phyloP scores from a whole-genome alignment of 345 rosid genomes.

The Euphorbia tirucalli region DNA sequence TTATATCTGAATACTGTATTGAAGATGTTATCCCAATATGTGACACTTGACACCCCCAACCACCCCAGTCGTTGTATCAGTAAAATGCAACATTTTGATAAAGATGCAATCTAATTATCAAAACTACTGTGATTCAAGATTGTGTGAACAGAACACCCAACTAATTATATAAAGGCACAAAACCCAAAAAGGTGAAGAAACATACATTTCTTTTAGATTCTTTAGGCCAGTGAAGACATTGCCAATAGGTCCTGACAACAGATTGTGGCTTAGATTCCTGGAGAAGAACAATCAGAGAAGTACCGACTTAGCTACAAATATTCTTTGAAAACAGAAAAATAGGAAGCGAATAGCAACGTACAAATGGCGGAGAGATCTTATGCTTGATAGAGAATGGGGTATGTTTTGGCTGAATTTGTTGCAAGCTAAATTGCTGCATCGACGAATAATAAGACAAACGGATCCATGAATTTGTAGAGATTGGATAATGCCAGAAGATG shows the following conservation, averaged over 20 bases:
- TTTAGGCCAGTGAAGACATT: slow-evolving; percentile 67
- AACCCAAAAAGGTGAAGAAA: slow-evolving; percentile 12
- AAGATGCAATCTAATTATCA: not conserved
- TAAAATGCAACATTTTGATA: slow-evolving; percentile 2
- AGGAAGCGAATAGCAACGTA: slow-evolving; percentile 32
- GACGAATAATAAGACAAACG: not conserved
- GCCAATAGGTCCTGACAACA: slow-evolving; percentile 77
- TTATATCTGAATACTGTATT: not conserved
- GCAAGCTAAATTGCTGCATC: slow-evolving; percentile 68
- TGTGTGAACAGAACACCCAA: not conserved
- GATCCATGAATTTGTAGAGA: not conserved
- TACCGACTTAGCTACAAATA: slow-evolving; percentile 1
- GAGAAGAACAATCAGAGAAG: slow-evolving; percentile 12
- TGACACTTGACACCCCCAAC: not conserved
- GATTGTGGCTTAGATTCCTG: slow-evolving; percentile 90
- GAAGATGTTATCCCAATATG: not conserved
- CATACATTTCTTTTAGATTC: slow-evolving; percentile 73
- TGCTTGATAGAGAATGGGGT: slow-evolving; percentile 60
- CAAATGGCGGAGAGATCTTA: slow-evolving; percentile 64
- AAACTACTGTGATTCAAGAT: not conserved
- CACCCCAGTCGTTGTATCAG: not conserved
- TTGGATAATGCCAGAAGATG: not conserved
- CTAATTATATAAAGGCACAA: not conserved
- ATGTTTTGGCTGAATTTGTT: slow-evolving; percentile 62
- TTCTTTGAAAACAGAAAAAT: not conserved